Evolutionary conservation across 2,329 filamentous ascomycete species (phyloP).

Genomic region (Claviceps sp.): DNA sequence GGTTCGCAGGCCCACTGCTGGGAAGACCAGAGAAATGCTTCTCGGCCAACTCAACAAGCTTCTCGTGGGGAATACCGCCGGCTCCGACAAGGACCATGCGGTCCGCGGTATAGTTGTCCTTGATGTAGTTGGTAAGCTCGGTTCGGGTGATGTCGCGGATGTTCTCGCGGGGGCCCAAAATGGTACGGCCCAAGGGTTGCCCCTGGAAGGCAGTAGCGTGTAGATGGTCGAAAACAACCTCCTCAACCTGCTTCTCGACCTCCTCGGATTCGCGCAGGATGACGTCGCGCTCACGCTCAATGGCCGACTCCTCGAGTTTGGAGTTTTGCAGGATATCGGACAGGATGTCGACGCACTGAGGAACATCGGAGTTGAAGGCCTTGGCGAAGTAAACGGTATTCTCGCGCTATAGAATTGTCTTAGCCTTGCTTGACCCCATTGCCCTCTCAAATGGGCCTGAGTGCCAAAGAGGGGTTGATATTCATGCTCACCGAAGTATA

Average conservation of each 20-base stretch:
- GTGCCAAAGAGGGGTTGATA: conserved; percentile 4
- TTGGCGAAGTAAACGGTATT: conserved; percentile 99
- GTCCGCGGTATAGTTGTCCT: conserved; percentile 98
- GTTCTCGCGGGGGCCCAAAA: conserved; percentile 95
- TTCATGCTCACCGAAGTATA: conserved; percentile 82
- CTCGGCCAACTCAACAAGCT: conserved; percentile 92
- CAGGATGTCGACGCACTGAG: conserved; percentile 92
- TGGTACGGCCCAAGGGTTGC: conserved; percentile 93
- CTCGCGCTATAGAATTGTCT: conserved; percentile 53
- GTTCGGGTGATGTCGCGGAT: conserved; percentile 89
- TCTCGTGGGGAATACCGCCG: conserved; percentile 83
- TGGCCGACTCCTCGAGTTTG: conserved; percentile 84
- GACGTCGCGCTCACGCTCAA: conserved; percentile 95
- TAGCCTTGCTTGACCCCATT: conserved; percentile 11
- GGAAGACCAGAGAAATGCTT: conserved; percentile 83
- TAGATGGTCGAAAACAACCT: conserved; percentile 98
- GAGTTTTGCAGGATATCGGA: conserved; percentile 99
- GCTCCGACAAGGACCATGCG: conserved; percentile 97
- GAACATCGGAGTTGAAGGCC: conserved; percentile 95
- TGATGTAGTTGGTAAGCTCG: conserved; percentile 92
- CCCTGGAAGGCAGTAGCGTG: conserved; percentile 96
- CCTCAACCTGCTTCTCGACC: conserved; percentile 99
- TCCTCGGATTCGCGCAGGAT: conserved; percentile 98
- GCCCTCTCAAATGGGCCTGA: conserved; percentile 10
- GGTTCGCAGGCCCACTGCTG: conserved; percentile 58